A percentile compares a stretch with the other conserved stretches of the same genome.
Evolutionary conservation across 2,329 filamentous ascomycete species (phyloP).

Genomic region (Karstenula rhodostoma): DNA sequence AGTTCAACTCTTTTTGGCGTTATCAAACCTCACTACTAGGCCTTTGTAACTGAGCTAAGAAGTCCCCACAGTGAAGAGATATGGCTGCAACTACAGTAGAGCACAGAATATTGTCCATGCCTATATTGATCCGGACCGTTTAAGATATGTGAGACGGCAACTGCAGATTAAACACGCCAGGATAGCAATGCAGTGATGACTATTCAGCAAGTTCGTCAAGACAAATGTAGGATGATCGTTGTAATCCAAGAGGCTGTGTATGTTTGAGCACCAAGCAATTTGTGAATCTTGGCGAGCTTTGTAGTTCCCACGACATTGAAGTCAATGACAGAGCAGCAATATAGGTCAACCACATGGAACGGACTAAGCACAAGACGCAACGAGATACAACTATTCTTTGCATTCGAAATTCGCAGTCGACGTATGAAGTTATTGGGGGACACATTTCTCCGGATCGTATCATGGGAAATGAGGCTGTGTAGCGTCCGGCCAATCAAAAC

Average conservation of each 20-base stretch:
- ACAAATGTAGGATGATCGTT: neutral
- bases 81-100: too few relatives aligned
- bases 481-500: neutral
- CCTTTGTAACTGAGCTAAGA: too few relatives aligned
- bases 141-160: neutral
- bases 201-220: neutral
- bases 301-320: neutral
- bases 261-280: neutral
- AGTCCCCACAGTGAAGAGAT: too few relatives aligned
- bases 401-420: neutral
- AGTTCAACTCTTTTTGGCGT: too few relatives aligned
- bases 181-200: neutral
- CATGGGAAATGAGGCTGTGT: conserved; percentile 1
- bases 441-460: neutral
- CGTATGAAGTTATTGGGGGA: neutral
- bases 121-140: neutral
- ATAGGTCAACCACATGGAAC: neutral
- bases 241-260: neutral
- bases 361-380: neutral
- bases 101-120: neutral
- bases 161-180: neutral
- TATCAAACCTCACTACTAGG: too few relatives aligned
- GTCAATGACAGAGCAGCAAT: neutral
- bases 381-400: neutral
- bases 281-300: neutral